A percentile compares a stretch with the other conserved stretches of the same genome.
These are phyloP conservation scores for Phaseolus coccineus DNA, from an alignment of 331 rosid genomes.

Conservation along the genomic window DNA sequence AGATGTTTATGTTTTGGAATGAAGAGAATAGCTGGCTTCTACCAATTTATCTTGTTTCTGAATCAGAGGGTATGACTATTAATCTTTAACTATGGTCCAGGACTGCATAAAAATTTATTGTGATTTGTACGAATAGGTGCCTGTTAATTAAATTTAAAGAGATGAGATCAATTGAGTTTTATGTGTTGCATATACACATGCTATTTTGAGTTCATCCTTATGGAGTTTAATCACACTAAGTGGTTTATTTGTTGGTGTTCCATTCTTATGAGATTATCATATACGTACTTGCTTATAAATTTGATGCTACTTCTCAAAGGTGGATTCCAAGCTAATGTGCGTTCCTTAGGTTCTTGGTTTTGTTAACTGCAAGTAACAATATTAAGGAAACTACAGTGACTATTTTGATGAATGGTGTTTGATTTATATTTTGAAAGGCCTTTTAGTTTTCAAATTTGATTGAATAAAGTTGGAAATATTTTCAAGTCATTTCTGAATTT, in stretches of 20 bases:
- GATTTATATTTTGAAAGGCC: too few relatives aligned
- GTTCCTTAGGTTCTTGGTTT: neutral
- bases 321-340: slow-evolving; percentile 62
- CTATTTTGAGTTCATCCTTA: neutral
- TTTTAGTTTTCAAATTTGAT: too few relatives aligned
- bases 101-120: too few relatives aligned
- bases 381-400: too few relatives aligned
- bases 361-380: too few relatives aligned
- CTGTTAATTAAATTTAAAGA: neutral
- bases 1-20: too few relatives aligned
- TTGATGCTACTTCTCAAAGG: slow-evolving; percentile 55
- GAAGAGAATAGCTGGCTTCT: slow-evolving; percentile 62
- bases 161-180: neutral
- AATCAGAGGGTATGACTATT: slow-evolving; percentile 58
- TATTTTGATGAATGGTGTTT: too few relatives aligned
- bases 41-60: slow-evolving; percentile 60
- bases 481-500: too few relatives aligned
- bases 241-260: neutral
- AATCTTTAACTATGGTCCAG: neutral
- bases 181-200: neutral
- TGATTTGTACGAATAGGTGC: too few relatives aligned
- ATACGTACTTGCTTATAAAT: neutral
- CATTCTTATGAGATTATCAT: slow-evolving; percentile 5
- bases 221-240: neutral
- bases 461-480: too few relatives aligned